These are phyloP conservation scores for Astraeus odoratus DNA, from an alignment of 768 basidiomycete species.

Conservation along the genomic window DNA sequence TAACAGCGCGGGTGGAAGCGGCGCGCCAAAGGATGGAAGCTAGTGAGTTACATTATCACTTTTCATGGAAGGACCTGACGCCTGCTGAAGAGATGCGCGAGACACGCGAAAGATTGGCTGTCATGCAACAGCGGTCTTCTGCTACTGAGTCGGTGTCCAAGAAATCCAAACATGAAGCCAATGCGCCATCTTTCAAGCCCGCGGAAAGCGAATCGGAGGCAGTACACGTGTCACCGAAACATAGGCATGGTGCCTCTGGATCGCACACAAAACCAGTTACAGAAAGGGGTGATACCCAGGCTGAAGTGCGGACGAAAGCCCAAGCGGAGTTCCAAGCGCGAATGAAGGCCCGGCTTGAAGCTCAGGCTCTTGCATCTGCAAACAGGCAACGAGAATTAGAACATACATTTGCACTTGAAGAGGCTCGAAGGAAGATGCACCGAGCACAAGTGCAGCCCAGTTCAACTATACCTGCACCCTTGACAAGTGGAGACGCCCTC, in stretches of 20 bases:
- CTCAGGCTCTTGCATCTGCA: background rate
- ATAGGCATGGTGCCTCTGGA: background rate
- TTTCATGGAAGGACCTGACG: conserved; percentile 12
- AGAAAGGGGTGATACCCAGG: background rate
- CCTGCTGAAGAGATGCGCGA: conserved; percentile 40
- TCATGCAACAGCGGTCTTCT: conserved; percentile 37
- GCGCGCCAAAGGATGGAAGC: conserved; percentile 39
- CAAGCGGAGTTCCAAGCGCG: background rate
- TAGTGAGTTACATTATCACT: conserved; percentile 32
- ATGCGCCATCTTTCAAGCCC: background rate
- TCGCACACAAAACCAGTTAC: background rate
- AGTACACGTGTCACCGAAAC: background rate
- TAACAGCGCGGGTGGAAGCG: conserved; percentile 23
- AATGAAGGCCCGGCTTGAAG: background rate
- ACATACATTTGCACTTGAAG: background rate
- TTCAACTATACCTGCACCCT: background rate
- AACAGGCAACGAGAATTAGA: background rate
- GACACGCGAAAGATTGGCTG: conserved; percentile 48
- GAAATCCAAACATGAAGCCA: background rate
- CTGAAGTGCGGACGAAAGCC: background rate
- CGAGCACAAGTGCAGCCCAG: background rate
- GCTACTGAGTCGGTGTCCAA: background rate
- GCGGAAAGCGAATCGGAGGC: background rate
- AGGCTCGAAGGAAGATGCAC: background rate
- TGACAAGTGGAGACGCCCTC: background rate